These are phyloP conservation scores for Pterocarpus santalinus DNA, from an alignment of 306 rosid genomes.

Conservation along the genomic window DNA sequence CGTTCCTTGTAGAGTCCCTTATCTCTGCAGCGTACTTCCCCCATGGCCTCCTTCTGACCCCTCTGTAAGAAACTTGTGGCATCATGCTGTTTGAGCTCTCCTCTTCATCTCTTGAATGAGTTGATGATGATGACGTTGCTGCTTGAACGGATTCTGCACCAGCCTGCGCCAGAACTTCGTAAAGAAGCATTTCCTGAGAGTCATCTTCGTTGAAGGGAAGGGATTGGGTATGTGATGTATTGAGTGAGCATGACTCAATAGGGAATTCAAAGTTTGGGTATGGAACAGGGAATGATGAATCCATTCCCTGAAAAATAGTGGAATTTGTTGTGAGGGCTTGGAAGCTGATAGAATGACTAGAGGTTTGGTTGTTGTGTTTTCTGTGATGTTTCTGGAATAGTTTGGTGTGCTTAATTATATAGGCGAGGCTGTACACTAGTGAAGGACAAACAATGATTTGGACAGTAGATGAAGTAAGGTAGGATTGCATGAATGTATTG, in stretches of 20 bases:
- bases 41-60: slow-evolving; percentile 76
- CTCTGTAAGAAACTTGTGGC: slow-evolving; percentile 51
- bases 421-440: not conserved
- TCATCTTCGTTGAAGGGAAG: slow-evolving; percentile 74
- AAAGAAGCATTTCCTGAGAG: slow-evolving; percentile 71
- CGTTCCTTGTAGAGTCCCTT: slow-evolving; percentile 70
- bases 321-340: not conserved
- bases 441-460: not conserved
- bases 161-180: slow-evolving; percentile 48
- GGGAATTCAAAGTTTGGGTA: slow-evolving; percentile 40
- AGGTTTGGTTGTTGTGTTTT: not conserved
- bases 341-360: not conserved
- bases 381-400: not conserved
- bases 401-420: not conserved
- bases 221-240: slow-evolving; percentile 30
- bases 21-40: slow-evolving; percentile 83
- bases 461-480: not conserved
- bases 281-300: slow-evolving; percentile 36
- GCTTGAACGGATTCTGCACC: slow-evolving; percentile 10
- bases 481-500: slow-evolving; percentile 22
- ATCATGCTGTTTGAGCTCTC: slow-evolving; percentile 39
- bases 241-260: slow-evolving; percentile 36
- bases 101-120: slow-evolving; percentile 41
- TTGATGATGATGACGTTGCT: not conserved
- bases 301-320: not conserved